Conservation (phyloP, 2,329 filamentous ascomycete genomes). For the Aspergillus fructus region DNA sequence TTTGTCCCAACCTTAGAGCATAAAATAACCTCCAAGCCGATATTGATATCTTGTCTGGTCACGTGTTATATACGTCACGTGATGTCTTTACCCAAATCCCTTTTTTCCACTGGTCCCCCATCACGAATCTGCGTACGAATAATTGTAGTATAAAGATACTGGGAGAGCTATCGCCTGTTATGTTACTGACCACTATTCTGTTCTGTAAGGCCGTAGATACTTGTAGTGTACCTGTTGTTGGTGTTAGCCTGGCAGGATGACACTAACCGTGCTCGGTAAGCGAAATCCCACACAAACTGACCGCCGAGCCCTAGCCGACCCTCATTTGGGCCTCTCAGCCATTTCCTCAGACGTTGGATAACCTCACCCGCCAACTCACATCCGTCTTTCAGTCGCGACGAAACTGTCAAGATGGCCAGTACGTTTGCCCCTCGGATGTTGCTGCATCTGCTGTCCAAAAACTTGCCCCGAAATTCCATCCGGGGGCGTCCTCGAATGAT, state of each 20-base stretch:
- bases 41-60: too few relatives aligned
- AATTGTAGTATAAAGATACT: too few relatives aligned
- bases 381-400: constrained; percentile 39
- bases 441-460: background rate
- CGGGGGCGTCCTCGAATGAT: background rate
- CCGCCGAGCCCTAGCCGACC: constrained; percentile 36
- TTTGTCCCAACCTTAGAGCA: too few relatives aligned
- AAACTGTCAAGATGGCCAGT: constrained; percentile 49
- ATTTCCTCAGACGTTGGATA: constrained; percentile 33
- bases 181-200: too few relatives aligned
- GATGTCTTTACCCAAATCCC: too few relatives aligned
- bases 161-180: background rate
- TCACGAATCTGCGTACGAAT: too few relatives aligned
- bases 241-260: background rate
- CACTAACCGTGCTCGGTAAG: constrained; percentile 33
- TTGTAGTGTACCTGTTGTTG: background rate
- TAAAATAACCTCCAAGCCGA: too few relatives aligned
- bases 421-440: constrained; percentile 26
- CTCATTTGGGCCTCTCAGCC: constrained; percentile 24
- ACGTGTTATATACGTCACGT: too few relatives aligned
- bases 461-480: background rate
- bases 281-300: constrained; percentile 42
- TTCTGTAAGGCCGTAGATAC: too few relatives aligned
- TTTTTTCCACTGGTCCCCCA: too few relatives aligned
- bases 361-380: constrained; percentile 37